Conservation (phyloP, 495 filamentous ascomycete species). For the Echria macrotheca region DNA sequence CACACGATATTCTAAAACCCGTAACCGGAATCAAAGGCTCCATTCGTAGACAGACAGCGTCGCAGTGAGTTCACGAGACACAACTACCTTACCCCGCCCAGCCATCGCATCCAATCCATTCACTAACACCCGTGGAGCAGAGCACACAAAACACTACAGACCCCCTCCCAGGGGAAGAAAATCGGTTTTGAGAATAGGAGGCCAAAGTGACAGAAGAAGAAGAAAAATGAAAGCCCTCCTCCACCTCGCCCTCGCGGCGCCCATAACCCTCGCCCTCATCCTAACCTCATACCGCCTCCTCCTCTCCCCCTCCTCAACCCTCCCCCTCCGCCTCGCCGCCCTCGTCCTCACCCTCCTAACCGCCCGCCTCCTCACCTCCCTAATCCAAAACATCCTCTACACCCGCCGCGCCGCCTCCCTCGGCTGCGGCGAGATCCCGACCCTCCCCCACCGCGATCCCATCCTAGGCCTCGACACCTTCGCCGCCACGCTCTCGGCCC, state of each 20-base stretch:
- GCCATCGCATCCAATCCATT: too few species aligned
- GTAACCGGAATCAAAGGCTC: too few species aligned
- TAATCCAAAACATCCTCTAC: constrained; percentile 11
- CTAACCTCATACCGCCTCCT: background rate
- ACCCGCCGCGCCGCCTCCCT: constrained; percentile 8
- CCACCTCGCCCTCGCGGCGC: background rate
- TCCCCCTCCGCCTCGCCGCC: background rate
- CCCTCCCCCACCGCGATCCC: constrained; percentile 37
- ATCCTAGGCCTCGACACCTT: constrained; percentile 40
- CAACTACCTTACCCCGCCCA: too few species aligned
- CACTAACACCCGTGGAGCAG: too few species aligned
- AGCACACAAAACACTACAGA: too few species aligned
- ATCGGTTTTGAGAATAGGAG: too few species aligned
- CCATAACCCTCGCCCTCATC: background rate
- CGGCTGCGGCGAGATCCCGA: constrained; percentile 18
- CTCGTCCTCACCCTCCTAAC: constrained; percentile 3
- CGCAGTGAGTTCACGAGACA: too few species aligned
- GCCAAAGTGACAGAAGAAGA: too few species aligned
- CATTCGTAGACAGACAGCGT: too few species aligned
- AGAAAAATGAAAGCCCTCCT: background rate
- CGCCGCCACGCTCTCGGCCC: constrained; percentile 16
- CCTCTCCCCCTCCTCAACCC: background rate
- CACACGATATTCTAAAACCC: too few species aligned
- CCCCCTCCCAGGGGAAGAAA: too few species aligned
- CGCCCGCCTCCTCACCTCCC: constrained; percentile 3